Base-by-base conservation (phyloP, 441 rosid species). In the Geranium incanum region DNA sequence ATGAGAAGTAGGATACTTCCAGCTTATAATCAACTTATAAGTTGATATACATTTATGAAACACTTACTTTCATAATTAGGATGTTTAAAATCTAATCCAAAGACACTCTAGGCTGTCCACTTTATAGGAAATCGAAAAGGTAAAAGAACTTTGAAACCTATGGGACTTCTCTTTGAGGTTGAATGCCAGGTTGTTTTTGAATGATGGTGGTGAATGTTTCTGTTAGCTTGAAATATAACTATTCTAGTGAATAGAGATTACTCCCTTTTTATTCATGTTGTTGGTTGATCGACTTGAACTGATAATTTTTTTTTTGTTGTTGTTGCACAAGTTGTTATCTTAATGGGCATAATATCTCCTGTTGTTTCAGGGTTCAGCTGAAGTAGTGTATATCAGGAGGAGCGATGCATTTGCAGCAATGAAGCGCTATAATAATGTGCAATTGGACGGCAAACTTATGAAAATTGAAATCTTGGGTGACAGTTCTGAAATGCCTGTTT, bases 381-480 rank as follows among this genome's bases (percentile, higher is more conserved):
- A 95, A 86, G 92, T 95, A 36, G 83, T 92, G 67, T 95, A 92
- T 78, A 70, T 81, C 59, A 86, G 99, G 79, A 88, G 92, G 80
- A 85, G 90, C 71, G 98, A 95, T 84, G 99, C 97, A 52, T 80
- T 89, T 81, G 84, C 86, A 45, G 99, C 99, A 66, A 85, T 89
- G 66, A 89, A 86, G 88, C 86, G 84, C 72, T 95, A 95, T 80
- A 91, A 89, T 84, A 89, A 92, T 69, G 99, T 95, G 13, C 80
- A 86, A 8, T 79, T 95, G 74, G 99, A 92, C 75, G 98, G 98
- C 52, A 92, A 83, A 79, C 90, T 89, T 50, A 95, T 95, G 99
- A 89, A 82, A 82, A 83, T 95, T 60, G 99, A 95, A 81, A 82
- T 95, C 76, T 76, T 82, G 37, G 97, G 97, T 68, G 81, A 86